Conservation (phyloP, 1,284 basidiomycete species). For the Ceratobasidium sp. region DNA sequence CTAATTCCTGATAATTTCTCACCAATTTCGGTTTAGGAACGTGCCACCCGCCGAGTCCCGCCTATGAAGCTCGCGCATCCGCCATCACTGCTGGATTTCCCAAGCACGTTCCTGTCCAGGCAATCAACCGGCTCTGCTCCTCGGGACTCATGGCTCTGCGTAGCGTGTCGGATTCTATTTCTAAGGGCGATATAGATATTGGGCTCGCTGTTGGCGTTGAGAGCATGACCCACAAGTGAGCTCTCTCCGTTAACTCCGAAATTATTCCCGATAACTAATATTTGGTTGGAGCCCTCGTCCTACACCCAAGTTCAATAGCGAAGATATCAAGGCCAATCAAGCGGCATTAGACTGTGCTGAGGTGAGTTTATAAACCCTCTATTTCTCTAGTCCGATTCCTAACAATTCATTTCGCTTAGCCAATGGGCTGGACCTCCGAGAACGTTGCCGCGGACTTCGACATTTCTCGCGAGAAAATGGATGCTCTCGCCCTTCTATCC, state of each 20-base stretch:
- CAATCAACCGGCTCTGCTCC: constrained; percentile 87
- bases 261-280: not conserved
- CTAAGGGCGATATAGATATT: constrained; percentile 72
- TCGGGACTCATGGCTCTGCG: constrained; percentile 90
- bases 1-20: not conserved
- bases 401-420: constrained; percentile 61
- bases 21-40: constrained; percentile 64
- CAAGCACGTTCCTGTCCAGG: constrained; percentile 77
- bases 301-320: constrained; percentile 74
- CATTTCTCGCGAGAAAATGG: constrained; percentile 81
- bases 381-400: not conserved
- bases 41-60: constrained; percentile 82
- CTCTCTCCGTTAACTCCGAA: constrained; percentile 51
- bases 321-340: constrained; percentile 63
- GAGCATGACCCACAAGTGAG: constrained; percentile 85
- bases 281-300: constrained; percentile 75
- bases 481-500: constrained; percentile 84
- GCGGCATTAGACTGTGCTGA: constrained; percentile 80
- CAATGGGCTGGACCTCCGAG: constrained; percentile 95
- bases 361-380: constrained; percentile 58
- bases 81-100: constrained; percentile 87
- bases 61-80: constrained; percentile 82
- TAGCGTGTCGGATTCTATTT: constrained; percentile 81
- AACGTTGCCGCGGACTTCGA: constrained; percentile 84
- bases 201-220: constrained; percentile 87